phyloP scores from a whole-genome alignment of 768 basidiomycete genomes.

The Mycena pura region DNA sequence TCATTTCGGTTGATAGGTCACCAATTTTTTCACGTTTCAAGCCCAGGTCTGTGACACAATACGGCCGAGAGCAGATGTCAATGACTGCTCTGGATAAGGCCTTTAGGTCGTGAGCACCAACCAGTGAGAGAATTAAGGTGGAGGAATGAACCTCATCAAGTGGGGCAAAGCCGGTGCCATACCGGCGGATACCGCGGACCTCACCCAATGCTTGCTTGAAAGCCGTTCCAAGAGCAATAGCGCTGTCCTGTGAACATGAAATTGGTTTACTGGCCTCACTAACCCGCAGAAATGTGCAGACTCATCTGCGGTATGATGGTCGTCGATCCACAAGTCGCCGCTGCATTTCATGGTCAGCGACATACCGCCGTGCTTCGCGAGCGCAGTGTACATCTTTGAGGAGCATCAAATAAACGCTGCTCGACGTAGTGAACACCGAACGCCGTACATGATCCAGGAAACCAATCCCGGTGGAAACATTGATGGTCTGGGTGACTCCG shows the following conservation, averaged over 20 bases:
- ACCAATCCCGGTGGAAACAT: conserved; percentile 94
- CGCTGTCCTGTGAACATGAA: conserved; percentile 75
- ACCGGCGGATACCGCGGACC: conserved; percentile 91
- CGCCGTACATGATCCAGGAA: conserved; percentile 92
- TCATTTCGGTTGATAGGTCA: conserved; percentile 97
- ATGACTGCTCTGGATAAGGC: conserved; percentile 95
- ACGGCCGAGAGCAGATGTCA: conserved; percentile 97
- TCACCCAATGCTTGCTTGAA: conserved; percentile 97
- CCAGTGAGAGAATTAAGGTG: conserved; percentile 2
- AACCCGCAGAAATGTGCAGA: conserved; percentile 28
- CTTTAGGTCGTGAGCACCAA: conserved; percentile 50
- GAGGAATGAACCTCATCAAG: conserved; percentile 82
- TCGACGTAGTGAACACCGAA: background rate
- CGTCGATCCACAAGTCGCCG: conserved; percentile 97
- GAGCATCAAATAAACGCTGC: conserved; percentile 5
- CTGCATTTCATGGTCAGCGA: conserved; percentile 89
- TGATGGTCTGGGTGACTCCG: conserved; percentile 71
- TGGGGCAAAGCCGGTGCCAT: conserved; percentile 96
- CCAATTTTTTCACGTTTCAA: conserved; percentile 90
- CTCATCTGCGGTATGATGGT: conserved; percentile 99
- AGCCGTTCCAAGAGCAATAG: conserved; percentile 85
- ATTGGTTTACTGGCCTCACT: conserved; percentile 28
- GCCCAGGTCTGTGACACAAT: conserved; percentile 91
- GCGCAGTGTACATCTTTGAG: conserved; percentile 92
- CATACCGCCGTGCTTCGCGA: conserved; percentile 97